A percentile compares a stretch with the other conserved stretches of the same genome.
Conservation (phyloP, 164 flowering plant genomes). For the Berberis vulgaris region DNA sequence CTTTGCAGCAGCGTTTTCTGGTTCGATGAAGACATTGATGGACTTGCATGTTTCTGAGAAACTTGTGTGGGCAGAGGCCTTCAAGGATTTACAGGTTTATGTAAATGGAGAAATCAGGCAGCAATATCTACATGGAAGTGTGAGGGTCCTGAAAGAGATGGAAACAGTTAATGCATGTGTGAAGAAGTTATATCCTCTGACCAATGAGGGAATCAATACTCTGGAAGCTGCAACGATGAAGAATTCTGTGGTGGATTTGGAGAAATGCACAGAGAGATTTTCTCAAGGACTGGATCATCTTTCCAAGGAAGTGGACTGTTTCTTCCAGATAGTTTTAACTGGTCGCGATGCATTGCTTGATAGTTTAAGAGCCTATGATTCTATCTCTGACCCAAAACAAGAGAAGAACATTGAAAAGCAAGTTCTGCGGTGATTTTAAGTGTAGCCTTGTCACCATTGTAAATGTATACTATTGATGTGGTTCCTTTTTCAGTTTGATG, state of each 20-base stretch:
- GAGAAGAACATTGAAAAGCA: constrained; percentile 20
- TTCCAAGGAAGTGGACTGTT: constrained; percentile 63
- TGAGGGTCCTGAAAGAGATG: constrained; percentile 48
- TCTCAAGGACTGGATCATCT: constrained; percentile 59
- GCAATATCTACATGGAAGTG: constrained; percentile 21
- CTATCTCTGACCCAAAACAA: constrained; percentile 12
- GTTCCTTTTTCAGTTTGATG: background rate
- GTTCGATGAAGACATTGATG: constrained; percentile 39
- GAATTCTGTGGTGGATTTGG: constrained; percentile 28
- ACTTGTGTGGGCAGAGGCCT: constrained; percentile 55
- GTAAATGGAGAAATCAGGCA: constrained; percentile 49
- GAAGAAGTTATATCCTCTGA: constrained; percentile 35
- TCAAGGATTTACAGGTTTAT: constrained; percentile 34
- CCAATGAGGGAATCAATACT: constrained; percentile 20
- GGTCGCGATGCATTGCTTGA: constrained; percentile 86
- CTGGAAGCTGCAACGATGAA: constrained; percentile 25
- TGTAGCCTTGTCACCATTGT: constrained; percentile 5
- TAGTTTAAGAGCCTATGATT: constrained; percentile 40
- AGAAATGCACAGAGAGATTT: constrained; percentile 27
- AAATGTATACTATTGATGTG: background rate
- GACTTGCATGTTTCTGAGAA: constrained; percentile 45
- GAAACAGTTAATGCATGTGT: constrained; percentile 43
- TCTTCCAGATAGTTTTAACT: constrained; percentile 62
- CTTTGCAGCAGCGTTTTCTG: constrained; percentile 56
- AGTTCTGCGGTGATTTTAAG: constrained; percentile 15